Evolutionary conservation across 2,329 filamentous ascomycete genomes (phyloP).

Genomic region (Cercospora brassicicola): DNA sequence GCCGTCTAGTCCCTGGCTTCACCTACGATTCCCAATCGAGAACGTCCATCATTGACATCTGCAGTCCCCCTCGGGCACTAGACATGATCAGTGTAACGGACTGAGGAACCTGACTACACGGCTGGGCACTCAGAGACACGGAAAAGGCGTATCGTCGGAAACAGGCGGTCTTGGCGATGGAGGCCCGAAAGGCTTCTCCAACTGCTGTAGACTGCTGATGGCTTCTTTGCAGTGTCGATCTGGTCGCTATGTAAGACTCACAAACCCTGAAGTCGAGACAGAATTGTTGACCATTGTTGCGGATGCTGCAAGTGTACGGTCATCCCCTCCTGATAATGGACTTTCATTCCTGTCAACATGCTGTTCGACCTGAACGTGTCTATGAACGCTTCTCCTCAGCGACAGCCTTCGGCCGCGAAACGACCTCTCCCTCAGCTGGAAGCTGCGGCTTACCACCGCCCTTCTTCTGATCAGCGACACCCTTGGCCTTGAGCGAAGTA

Average conservation of each 20-base stretch:
- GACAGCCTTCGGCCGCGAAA: constrained; percentile 37
- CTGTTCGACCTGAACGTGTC: neutral
- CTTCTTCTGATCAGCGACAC: constrained; percentile 27
- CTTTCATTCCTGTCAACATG: no score
- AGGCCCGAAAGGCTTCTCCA: neutral
- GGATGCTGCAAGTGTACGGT: neutral
- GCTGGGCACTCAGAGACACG: neutral
- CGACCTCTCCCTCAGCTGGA: constrained; percentile 36
- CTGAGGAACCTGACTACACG: neutral
- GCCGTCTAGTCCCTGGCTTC: neutral
- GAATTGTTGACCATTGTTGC: neutral
- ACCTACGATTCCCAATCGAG: neutral
- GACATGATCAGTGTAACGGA: neutral
- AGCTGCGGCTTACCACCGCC: constrained; percentile 30
- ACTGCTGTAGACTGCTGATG: neutral
- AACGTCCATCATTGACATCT: neutral
- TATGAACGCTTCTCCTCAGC: constrained; percentile 34
- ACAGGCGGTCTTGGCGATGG: neutral
- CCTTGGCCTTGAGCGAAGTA: constrained; percentile 59
- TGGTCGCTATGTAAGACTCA: neutral
- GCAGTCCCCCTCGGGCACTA: neutral
- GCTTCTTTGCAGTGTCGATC: neutral
- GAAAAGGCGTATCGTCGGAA: neutral
- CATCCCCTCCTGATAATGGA: neutral
- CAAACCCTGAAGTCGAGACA: neutral